phyloP scores from a whole-genome alignment of 139 green algal species.

The Desmodesmus armatus region DNA sequence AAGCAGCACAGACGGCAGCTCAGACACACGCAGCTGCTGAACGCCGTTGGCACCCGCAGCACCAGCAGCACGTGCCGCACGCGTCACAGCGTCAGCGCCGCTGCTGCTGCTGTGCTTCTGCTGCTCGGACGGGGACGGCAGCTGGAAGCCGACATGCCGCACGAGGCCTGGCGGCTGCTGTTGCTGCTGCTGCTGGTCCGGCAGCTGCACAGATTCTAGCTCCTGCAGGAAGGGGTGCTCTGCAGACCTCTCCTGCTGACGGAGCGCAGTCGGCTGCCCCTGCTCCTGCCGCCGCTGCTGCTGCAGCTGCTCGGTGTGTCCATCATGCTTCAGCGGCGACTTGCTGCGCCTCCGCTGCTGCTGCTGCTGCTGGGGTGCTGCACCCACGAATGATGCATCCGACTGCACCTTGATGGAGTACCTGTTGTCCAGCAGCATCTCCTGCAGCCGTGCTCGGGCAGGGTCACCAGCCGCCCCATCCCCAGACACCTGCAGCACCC shows the following conservation, averaged over 20 bases:
- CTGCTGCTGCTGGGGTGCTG: conserved; percentile 26
- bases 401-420: conserved; percentile 24
- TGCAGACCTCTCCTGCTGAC: not conserved
- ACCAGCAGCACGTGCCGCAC: not conserved
- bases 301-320: conserved; percentile 10
- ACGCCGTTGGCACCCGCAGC: not conserved
- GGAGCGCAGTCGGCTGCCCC: no score
- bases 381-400: not conserved
- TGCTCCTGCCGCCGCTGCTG: conserved; percentile 13
- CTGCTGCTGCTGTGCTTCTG: not conserved
- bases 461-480: conserved; percentile 22
- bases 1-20: not conserved
- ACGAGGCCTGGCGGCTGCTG: conserved; percentile 16
- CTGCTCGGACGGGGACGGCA: not conserved
- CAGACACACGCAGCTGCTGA: not conserved
- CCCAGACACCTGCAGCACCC: conserved; percentile 2
- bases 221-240: not conserved
- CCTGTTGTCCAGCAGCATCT: conserved; percentile 43
- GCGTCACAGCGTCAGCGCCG: no score
- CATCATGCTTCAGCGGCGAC: not conserved
- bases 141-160: conserved; percentile 14
- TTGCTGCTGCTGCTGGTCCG: conserved; percentile 36
- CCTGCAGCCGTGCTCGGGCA: conserved; percentile 4
- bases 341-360: conserved; percentile 27
- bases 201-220: not conserved